Evolutionary conservation across 139 green algal species (phyloP).

Genomic region (Volvox reticuliferus): DNA sequence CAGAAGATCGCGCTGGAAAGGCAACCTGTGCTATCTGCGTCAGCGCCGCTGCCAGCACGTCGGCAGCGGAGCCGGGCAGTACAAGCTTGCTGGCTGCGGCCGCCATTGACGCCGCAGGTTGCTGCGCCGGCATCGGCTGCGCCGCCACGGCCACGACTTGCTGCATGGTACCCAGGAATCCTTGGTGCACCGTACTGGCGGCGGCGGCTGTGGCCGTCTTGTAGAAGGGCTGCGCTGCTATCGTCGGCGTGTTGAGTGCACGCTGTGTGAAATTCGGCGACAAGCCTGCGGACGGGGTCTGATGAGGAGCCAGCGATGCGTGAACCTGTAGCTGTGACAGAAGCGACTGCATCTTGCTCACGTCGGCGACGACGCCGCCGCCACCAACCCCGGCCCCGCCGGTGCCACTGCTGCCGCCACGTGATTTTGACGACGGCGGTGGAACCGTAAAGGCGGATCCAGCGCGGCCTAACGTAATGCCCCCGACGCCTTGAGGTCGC

Average conservation of each 20-base stretch:
- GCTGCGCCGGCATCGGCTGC: background rate
- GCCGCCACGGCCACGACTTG: background rate
- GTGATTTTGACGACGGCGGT: background rate
- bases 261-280: constrained; percentile 14
- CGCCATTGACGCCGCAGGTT: background rate
- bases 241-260: background rate
- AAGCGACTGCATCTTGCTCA: background rate
- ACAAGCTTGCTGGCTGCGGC: background rate
- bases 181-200: background rate
- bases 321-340: constrained; percentile 37
- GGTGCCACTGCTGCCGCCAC: background rate
- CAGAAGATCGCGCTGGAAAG: background rate
- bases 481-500: background rate
- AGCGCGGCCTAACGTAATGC: background rate
- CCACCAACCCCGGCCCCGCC: background rate
- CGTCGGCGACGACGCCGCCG: background rate
- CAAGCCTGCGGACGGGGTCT: background rate
- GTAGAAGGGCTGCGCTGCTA: constrained; percentile 18
- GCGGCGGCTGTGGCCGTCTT: background rate
- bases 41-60: constrained; percentile 3
- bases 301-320: constrained; percentile 1
- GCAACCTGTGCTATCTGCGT: background rate
- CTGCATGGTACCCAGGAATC: background rate
- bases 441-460: constrained; percentile 30
- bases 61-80: background rate